Base-by-base conservation (phyloP, 2,329 filamentous ascomycete species). In the Aureobasidium sp. region DNA sequence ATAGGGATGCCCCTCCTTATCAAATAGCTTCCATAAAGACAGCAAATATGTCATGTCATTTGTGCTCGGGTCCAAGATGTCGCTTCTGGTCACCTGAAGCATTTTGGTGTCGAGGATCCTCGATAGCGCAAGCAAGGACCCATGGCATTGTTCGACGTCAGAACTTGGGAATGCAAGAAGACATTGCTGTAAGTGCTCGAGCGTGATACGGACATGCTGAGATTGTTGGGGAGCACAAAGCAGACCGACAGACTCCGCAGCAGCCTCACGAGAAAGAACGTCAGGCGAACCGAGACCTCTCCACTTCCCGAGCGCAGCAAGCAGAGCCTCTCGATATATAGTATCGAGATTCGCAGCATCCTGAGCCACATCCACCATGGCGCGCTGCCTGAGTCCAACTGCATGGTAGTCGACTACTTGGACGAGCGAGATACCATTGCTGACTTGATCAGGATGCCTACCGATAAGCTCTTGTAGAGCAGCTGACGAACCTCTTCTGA, bases 381-480 rank as follows among this genome's bases (percentile, higher is more conserved):
- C 93, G 66, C 90, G 84, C 17, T 89, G 87, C 27, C 93, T 84
- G n/a, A 95, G 82, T 2, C 94, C 93, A 24, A 99, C 92, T 41
- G 90, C 85, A 72, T 96, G 92, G 70, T 97, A 99, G 71, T 99
- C 94, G 1, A 97, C 90, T 1, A 84, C 83, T 71, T 97, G 94
- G 0, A 97, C 91, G 1, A 97, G 81, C 46, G 85, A 76, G 62
- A 99, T 97, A 0, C 93, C 94, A 69, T 92, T 80, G 17, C 82
- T 79, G 37, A 97, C 85, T 0, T 84, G 92, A 69, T 97, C 87
- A 0, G 94, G 93, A 74, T 99, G 93, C 10, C 94, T 86, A 12
- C 94, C 94, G 63, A 97, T 88, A 15, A 99, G 81, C 72, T 99
- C 94, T 71, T 99, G 94, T 41, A 99, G 77, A 2, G 94, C 94